phyloP scores from a whole-genome alignment of 768 basidiomycete genomes.

The Leccinum uliginosum region DNA sequence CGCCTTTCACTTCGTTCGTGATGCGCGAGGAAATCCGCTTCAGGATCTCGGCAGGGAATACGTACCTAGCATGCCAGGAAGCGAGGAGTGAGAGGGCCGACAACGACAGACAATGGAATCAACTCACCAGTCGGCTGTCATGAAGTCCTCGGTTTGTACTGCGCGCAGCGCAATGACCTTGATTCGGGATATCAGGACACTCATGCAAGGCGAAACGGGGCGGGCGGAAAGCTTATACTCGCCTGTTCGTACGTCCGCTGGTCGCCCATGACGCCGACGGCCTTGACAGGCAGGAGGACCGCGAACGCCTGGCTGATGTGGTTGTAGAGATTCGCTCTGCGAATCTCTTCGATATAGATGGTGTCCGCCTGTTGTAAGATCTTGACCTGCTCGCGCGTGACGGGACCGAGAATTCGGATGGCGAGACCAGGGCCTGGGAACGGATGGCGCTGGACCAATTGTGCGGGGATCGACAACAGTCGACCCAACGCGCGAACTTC shows the following conservation, averaged over 20 bases:
- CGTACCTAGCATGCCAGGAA: constrained; percentile 56
- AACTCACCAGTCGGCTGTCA: constrained; percentile 96
- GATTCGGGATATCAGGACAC: constrained; percentile 1
- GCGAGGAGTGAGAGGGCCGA: constrained; percentile 9
- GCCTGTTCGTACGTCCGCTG: constrained; percentile 94
- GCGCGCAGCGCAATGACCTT: constrained; percentile 92
- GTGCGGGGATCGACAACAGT: constrained; percentile 85
- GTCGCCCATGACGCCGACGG: constrained; percentile 98
- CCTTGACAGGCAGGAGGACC: constrained; percentile 90
- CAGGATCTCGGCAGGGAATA: constrained; percentile 89
- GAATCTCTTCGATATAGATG: constrained; percentile 98
- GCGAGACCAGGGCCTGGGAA: constrained; percentile 99
- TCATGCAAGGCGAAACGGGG: background rate
- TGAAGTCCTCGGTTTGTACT: constrained; percentile 98
- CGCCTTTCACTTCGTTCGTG: constrained; percentile 95
- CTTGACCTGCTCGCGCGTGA: constrained; percentile 88
- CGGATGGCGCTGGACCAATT: constrained; percentile 93
- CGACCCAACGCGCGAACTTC: constrained; percentile 93
- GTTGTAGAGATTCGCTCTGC: constrained; percentile 86
- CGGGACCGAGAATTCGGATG: constrained; percentile 95
- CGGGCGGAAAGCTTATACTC: constrained; percentile 7
- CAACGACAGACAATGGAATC: background rate
- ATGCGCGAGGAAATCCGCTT: constrained; percentile 93
- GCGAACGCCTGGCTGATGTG: constrained; percentile 96
- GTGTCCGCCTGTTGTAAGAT: constrained; percentile 88